Percentiles rank a stretch among this genome's conserved stretches.
These are phyloP conservation scores for Cornus kousa DNA, from an alignment of 148 eudicot species.

Conservation along the genomic window DNA sequence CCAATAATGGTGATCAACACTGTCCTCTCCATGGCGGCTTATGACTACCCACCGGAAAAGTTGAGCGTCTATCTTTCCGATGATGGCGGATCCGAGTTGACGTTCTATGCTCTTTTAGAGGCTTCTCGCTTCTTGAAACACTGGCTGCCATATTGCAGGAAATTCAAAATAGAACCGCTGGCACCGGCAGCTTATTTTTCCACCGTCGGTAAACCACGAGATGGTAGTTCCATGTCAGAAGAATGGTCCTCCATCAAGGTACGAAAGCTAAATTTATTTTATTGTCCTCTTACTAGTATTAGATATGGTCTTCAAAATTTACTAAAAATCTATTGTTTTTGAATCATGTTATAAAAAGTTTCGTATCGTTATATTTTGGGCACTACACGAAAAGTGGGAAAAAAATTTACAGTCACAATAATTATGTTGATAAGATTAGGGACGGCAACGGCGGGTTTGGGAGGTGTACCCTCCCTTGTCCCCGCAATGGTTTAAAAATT, in stretches of 20 bases:
- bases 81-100: constrained; percentile 21
- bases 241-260: constrained; percentile 17
- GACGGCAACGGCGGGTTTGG: no score
- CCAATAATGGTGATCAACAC: constrained; percentile 24
- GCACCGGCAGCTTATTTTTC: constrained; percentile 20
- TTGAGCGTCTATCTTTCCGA: constrained; percentile 21
- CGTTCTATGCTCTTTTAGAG: constrained; percentile 17
- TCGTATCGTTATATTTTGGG: no score
- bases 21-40: constrained; percentile 15
- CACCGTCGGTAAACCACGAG: not conserved
- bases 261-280: not conserved
- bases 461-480: no score
- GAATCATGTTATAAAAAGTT: no score
- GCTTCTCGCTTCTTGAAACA: constrained; percentile 14
- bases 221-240: not conserved
- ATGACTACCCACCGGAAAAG: constrained; percentile 21
- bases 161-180: constrained; percentile 9
- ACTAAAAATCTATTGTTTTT: no score
- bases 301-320: no score
- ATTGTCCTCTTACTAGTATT: no score
- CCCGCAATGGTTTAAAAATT: no score
- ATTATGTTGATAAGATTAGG: no score
- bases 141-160: constrained; percentile 29
- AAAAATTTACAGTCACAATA: no score
- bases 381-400: no score